Evolutionary conservation across 2,329 filamentous ascomycete genomes (phyloP).

Genomic region (Hymenoscyphus infarciens): DNA sequence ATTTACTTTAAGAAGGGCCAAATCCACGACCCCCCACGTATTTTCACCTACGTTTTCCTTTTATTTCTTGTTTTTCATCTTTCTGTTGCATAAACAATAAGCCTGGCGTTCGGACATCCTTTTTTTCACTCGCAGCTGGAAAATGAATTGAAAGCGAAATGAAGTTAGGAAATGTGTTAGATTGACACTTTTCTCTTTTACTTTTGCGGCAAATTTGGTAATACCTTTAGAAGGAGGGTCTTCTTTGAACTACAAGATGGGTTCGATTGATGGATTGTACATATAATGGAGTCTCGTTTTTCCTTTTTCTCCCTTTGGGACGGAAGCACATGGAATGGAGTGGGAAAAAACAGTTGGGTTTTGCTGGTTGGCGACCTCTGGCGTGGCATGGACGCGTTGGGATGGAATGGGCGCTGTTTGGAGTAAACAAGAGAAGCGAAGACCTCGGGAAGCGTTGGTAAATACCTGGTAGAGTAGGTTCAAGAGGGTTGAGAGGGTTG

Average conservation of each 20-base stretch:
- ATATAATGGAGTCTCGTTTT: not conserved
- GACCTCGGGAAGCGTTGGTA: no score
- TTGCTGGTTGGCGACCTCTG: not conserved
- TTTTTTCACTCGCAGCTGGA: not conserved
- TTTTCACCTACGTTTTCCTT: not conserved
- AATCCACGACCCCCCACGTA: not conserved
- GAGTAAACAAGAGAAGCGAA: no score
- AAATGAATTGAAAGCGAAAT: no score
- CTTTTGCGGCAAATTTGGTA: not conserved
- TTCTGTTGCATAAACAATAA: not conserved
- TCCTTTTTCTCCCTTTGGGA: not conserved
- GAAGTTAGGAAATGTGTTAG: not conserved
- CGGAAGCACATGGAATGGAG: not conserved
- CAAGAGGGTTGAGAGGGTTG: no score
- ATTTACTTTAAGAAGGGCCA: not conserved
- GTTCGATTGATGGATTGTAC: not conserved
- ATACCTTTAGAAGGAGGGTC: slow-evolving; percentile 3
- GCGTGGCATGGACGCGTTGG: no score
- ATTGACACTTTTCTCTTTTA: not conserved
- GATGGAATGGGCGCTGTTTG: no score
- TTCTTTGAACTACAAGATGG: not conserved
- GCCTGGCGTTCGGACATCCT: not conserved
- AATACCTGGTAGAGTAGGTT: no score
- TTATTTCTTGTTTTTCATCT: not conserved
- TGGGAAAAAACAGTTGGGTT: not conserved